phyloP scores from a whole-genome alignment of 768 basidiomycete genomes.

The Hericium rajendrae region DNA sequence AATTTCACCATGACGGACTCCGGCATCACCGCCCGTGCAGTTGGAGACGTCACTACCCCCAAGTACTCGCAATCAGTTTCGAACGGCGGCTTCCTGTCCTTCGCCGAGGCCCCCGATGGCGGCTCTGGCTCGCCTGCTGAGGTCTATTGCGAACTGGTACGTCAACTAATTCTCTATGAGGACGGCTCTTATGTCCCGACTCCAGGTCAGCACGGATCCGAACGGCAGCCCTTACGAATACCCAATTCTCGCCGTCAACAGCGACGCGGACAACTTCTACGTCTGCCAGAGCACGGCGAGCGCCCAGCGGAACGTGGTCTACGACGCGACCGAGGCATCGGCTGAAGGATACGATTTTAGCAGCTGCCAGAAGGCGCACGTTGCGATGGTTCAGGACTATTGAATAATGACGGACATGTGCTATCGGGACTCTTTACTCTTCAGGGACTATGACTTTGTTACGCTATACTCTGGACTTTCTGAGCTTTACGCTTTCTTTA shows the following conservation, averaged over 20 bases:
- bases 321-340: background rate
- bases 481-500: too few relatives aligned
- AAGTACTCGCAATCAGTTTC: background rate
- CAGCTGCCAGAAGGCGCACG: background rate
- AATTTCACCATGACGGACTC: background rate
- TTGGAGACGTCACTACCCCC: background rate
- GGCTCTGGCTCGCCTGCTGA: background rate
- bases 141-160: background rate
- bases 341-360: background rate
- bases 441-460: too few relatives aligned
- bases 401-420: background rate
- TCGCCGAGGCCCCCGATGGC: background rate
- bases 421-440: too few relatives aligned
- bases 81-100: background rate
- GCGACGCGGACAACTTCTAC: background rate
- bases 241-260: background rate
- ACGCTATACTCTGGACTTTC: too few relatives aligned
- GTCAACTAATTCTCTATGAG: too few relatives aligned
- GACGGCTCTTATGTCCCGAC: background rate
- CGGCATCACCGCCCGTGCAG: background rate
- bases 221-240: background rate
- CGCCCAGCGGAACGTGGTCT: background rate
- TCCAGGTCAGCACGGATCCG: background rate
- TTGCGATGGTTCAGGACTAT: background rate
- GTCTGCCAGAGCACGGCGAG: background rate